Conservation (phyloP, 768 basidiomycete genomes). For the Trametes maxima region DNA sequence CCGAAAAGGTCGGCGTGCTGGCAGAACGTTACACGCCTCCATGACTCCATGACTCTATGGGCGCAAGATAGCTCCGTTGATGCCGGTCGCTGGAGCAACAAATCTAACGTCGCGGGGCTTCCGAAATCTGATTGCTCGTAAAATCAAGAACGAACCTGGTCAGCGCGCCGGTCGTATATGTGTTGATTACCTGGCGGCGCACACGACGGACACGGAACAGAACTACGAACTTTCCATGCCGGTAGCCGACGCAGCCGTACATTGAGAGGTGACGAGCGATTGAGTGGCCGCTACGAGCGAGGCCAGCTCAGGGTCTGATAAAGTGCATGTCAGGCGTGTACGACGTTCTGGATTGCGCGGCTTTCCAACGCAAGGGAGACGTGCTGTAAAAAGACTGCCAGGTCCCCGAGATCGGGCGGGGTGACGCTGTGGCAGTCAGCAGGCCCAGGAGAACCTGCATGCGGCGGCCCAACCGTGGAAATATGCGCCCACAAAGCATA, state of each 20-base stretch:
- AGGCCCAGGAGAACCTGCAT: too few relatives aligned
- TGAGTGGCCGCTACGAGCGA: background rate
- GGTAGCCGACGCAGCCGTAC: background rate
- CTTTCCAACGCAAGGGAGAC: background rate
- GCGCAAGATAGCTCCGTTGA: conserved; percentile 5
- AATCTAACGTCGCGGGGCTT: background rate
- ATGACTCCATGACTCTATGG: background rate
- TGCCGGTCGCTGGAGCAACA: conserved; percentile 1
- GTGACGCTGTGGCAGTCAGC: background rate
- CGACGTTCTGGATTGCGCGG: background rate
- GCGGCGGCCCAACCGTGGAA: background rate
- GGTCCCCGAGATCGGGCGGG: background rate
- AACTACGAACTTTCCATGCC: too few relatives aligned
- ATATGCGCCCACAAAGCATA: conserved; percentile 6
- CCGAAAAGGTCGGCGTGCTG: too few relatives aligned
- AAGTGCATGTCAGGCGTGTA: background rate
- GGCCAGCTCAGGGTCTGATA: background rate
- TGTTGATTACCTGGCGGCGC: too few relatives aligned
- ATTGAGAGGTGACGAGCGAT: background rate
- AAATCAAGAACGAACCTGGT: background rate
- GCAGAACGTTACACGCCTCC: too few relatives aligned
- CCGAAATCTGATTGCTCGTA: background rate
- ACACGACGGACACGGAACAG: too few relatives aligned
- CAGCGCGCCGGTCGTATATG: too few relatives aligned
- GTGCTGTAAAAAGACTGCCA: background rate